phyloP scores from a whole-genome alignment of 1,139 yeast genomes.

The Magnusiomyces clavatus region DNA sequence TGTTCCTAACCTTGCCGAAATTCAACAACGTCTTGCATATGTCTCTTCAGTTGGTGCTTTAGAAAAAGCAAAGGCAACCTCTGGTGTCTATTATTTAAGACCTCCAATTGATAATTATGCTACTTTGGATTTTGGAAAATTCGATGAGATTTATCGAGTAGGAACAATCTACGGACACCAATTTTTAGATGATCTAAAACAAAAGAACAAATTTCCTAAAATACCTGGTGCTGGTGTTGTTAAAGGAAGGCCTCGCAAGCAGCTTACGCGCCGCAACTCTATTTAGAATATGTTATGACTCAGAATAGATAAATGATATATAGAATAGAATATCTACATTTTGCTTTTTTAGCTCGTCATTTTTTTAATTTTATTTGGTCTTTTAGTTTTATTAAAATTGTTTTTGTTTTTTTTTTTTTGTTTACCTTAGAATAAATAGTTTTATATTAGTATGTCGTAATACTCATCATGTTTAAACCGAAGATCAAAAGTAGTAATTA shows the following conservation, averaged over 20 bases:
- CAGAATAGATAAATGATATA: no score
- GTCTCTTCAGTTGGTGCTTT: conserved; percentile 93
- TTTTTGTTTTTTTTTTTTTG: no score
- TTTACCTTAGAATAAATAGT: no score
- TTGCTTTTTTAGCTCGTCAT: no score
- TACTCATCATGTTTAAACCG: no score
- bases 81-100: conserved; percentile 82
- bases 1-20: conserved; percentile 91
- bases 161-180: conserved; percentile 71
- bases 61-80: conserved; percentile 74
- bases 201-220: conserved; percentile 48
- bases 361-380: no score
- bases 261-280: conserved; percentile 52
- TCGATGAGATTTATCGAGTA: conserved; percentile 78
- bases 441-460: no score
- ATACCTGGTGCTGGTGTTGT: conserved; percentile 46
- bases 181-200: conserved; percentile 47
- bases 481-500: no score
- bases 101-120: conserved; percentile 94
- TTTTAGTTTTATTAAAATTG: no score
- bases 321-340: no score
- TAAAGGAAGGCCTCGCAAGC: conserved; percentile 24
- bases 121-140: conserved; percentile 85
- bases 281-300: conserved; percentile 30
- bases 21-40: conserved; percentile 86